Percentiles rank a stretch among this genome's conserved stretches.
These are phyloP conservation scores for Parachaetomium inaequale DNA, from an alignment of 495 filamentous ascomycete species.

Conservation along the genomic window DNA sequence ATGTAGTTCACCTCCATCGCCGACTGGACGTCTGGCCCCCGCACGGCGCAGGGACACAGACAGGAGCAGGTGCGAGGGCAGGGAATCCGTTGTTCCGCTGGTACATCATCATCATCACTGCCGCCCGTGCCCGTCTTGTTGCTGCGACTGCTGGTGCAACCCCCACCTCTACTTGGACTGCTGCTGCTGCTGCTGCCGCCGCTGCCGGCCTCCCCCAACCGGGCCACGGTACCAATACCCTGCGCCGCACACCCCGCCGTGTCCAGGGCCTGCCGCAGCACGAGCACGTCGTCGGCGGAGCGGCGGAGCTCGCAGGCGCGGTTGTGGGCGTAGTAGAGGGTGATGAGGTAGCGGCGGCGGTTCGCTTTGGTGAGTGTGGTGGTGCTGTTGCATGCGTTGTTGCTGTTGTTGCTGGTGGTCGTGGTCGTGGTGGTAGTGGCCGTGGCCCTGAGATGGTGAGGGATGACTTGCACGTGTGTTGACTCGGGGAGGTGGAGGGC, in stretches of 20 bases:
- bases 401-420: neutral
- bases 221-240: too few relatives aligned
- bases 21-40: neutral
- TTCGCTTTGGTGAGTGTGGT: neutral
- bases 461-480: conserved; percentile 8
- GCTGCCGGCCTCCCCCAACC: too few relatives aligned
- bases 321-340: conserved; percentile 31
- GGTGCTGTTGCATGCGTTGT: neutral
- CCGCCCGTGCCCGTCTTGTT: neutral
- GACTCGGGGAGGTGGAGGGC: conserved; percentile 19
- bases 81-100: neutral
- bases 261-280: conserved; percentile 2
- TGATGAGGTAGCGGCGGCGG: conserved; percentile 10
- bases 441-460: neutral
- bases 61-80: neutral
- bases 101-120: neutral
- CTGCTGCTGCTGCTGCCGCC: neutral
- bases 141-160: neutral
- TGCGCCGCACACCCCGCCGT: neutral
- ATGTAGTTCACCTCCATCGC: neutral
- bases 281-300: conserved; percentile 26
- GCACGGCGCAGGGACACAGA: neutral
- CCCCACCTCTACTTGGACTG: neutral
- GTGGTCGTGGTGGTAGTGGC: neutral
- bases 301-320: conserved; percentile 34